Base-by-base conservation (phyloP, 1,284 basidiomycete species). In the Cutaneotrichosporon sp. region DNA sequence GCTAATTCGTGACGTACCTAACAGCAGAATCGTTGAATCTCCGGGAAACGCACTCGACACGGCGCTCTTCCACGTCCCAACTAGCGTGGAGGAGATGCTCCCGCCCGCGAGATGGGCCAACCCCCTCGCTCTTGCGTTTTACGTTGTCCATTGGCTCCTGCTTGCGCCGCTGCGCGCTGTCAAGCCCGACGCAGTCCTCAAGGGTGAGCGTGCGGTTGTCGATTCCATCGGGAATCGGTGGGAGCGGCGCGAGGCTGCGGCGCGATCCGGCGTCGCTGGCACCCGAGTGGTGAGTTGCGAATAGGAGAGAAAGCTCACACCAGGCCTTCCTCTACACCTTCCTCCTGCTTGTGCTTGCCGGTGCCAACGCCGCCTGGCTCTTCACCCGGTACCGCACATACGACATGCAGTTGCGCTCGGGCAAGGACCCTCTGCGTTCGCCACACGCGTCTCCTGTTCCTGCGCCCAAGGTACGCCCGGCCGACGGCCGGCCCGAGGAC, bases 341-440 rank as follows among this genome's bases (percentile, higher is more conserved):
- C 31, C 42, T 72, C 55, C 60, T 77, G 8, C 47, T 77, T 5
- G 56, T 65, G 0, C 58, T 79, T 16, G 65, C 77, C 0, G 47
- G 63, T 10, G 74, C 72, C 2, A 79, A 79, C 53, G 70, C 77
- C 0, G 62, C 66, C 5, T 79, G 75, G 65, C 72, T 79, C 8
- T 79, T 79, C 66, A 76, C 77, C 0, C 63, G 73, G 3, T 75
- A 73, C 65, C 66, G 76, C 50, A 75, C 66, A 0, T 79, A 79
- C 62, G 76, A 78, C 63, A 75, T 79, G 73, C 73, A 74, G 59
- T 66, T 77, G 26, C 72, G 77, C n/a, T 71, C 72, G 13, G 72
- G 73, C 0, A 55, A 70, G 51, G 73, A 77, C 21, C 68, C 70
- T 0, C 42, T 76, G 21, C 60, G 58, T 4, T 76, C 75, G 5